These are phyloP conservation scores for Botryotinia globosa DNA, from an alignment of 2,329 filamentous ascomycete genomes.

Conservation along the genomic window DNA sequence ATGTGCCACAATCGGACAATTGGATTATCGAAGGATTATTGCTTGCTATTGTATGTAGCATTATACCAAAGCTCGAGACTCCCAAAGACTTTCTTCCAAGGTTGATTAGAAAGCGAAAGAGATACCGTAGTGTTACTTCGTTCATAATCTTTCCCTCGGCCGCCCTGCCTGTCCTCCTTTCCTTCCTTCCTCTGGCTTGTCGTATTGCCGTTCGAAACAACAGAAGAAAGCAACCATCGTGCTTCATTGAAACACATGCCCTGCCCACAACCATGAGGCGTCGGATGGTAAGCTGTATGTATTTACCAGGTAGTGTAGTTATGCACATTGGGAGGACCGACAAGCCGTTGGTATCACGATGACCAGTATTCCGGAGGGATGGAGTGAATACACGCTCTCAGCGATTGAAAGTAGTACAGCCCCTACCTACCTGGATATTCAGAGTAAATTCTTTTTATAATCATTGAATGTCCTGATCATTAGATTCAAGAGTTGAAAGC, in stretches of 20 bases:
- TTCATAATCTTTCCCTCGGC: not conserved
- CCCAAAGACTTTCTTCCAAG: not conserved
- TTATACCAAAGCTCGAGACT: constrained; percentile 2
- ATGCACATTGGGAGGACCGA: not conserved
- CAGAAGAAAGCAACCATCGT: not conserved
- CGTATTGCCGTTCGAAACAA: not conserved
- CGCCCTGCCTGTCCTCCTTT: not conserved
- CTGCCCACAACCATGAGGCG: not conserved
- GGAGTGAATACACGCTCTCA: not conserved
- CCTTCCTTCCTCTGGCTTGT: not conserved
- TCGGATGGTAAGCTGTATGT: constrained; percentile 6
- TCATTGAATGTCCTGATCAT: not conserved
- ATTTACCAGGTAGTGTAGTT: not conserved
- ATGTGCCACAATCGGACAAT: not conserved
- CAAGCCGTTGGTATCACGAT: not conserved
- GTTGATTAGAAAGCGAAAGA: not conserved
- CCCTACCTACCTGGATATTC: not conserved
- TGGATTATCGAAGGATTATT: not conserved
- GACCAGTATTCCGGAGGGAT: not conserved
- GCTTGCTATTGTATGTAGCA: not conserved
- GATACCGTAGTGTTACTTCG: not conserved
- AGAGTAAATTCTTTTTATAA: not conserved
- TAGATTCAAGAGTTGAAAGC: not conserved
- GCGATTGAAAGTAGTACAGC: not conserved
- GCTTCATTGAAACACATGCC: not conserved